Evolutionary conservation across 78 protist genomes (phyloP).

Genomic region (Bodo saltans): DNA sequence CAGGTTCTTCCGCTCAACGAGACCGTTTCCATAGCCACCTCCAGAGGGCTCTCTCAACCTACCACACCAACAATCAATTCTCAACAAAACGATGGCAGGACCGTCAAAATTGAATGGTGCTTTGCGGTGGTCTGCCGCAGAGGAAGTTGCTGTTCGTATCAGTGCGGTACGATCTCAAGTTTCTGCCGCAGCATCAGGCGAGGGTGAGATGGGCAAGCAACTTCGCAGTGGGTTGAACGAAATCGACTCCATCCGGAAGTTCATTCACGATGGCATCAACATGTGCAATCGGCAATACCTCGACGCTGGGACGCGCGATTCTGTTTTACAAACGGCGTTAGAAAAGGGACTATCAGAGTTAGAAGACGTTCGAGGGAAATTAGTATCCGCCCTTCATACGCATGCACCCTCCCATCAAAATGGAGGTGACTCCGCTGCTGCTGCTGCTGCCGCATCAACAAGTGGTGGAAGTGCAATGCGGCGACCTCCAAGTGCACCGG

Average conservation of each 20-base stretch:
- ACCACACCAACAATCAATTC: too few species aligned
- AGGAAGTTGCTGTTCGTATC: not conserved
- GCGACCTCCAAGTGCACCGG: too few species aligned
- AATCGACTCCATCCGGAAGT: not conserved
- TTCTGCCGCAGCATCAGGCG: not conserved
- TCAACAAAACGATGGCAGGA: too few species aligned
- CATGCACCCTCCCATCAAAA: too few species aligned
- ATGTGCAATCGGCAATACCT: not conserved
- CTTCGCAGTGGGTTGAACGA: not conserved
- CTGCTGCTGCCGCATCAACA: too few species aligned
- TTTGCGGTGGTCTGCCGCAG: not conserved
- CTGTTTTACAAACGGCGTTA: not conserved
- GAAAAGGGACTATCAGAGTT: not conserved
- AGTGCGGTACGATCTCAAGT: not conserved
- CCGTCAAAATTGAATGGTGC: too few species aligned
- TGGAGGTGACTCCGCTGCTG: too few species aligned
- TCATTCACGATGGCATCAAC: not conserved
- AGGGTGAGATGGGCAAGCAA: not conserved
- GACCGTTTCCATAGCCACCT: too few species aligned
- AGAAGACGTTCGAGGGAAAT: not conserved
- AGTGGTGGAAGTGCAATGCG: too few species aligned
- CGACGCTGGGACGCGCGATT: not conserved
- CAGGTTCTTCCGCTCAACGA: too few species aligned
- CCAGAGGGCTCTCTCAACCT: too few species aligned
- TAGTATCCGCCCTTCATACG: too few species aligned